Conservation (phyloP, 2,329 filamentous ascomycete species). For the Colletotrichum salicis region DNA sequence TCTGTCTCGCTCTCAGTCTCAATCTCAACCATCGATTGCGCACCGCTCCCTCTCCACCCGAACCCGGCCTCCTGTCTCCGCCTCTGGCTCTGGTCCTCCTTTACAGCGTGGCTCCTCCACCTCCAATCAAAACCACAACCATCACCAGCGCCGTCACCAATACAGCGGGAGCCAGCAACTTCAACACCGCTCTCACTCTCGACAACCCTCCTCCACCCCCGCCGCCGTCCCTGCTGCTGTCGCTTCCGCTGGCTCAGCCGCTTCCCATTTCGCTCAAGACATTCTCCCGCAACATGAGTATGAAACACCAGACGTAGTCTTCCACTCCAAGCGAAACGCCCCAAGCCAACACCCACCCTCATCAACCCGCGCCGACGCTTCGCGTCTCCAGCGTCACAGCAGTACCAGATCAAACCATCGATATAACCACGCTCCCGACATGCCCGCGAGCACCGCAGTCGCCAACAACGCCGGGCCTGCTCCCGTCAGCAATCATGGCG, state of each 20-base stretch:
- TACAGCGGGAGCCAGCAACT: constrained; percentile 44
- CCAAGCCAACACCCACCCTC: constrained; percentile 68
- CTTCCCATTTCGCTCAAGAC: constrained; percentile 54
- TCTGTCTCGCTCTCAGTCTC: constrained; percentile 30
- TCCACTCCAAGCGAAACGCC: constrained; percentile 71
- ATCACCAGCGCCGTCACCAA: constrained; percentile 41
- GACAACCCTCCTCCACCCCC: constrained; percentile 50
- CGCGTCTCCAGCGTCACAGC: constrained; percentile 59
- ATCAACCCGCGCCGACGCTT: constrained; percentile 63
- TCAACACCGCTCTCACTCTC: constrained; percentile 42
- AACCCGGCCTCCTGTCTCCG: constrained; percentile 44
- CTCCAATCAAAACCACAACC: constrained; percentile 40
- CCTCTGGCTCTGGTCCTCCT: constrained; percentile 30
- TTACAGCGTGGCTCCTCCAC: constrained; percentile 39
- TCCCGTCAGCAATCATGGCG: constrained; percentile 58
- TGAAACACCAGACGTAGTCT: constrained; percentile 75
- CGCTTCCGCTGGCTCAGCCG: neutral
- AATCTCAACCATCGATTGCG: constrained; percentile 43
- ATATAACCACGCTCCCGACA: constrained; percentile 52
- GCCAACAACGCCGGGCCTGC: constrained; percentile 65
- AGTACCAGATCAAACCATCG: constrained; percentile 58
- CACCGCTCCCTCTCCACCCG: constrained; percentile 51
- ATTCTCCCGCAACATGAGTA: constrained; percentile 72
- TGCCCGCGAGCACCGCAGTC: constrained; percentile 61
- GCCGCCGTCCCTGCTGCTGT: constrained; percentile 19